phyloP scores from a whole-genome alignment of 129 eudicot species.

The Pittosporum tobira region DNA sequence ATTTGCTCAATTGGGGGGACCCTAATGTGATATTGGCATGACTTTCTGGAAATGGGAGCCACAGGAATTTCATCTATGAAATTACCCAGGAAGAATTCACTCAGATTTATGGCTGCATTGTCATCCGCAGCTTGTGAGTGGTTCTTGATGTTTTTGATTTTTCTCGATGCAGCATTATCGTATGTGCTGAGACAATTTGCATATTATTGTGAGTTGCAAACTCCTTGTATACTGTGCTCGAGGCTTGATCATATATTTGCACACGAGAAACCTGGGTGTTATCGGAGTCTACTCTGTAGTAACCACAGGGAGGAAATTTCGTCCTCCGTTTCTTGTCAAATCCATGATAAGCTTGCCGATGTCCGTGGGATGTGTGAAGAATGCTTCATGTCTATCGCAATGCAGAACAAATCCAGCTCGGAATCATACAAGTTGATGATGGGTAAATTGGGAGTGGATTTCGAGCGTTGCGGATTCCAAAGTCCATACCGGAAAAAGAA shows the following conservation, averaged over 20 bases:
- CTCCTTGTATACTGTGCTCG: slow-evolving; percentile 73
- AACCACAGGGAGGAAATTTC: slow-evolving; percentile 57
- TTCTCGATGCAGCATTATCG: slow-evolving; percentile 51
- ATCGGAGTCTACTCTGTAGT: slow-evolving; percentile 40
- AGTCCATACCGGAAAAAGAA: slow-evolving; percentile 24
- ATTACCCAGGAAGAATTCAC: slow-evolving; percentile 6
- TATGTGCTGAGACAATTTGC: slow-evolving; percentile 65
- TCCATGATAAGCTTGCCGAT: slow-evolving; percentile 58
- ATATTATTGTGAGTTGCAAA: slow-evolving; percentile 40
- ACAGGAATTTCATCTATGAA: slow-evolving; percentile 23
- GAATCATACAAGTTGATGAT: slow-evolving; percentile 38
- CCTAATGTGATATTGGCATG: slow-evolving; percentile 16
- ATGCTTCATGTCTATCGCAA: slow-evolving; percentile 42
- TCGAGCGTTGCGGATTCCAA: slow-evolving; percentile 22
- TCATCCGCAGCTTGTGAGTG: slow-evolving; percentile 67
- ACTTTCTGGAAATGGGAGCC: slow-evolving; percentile 39
- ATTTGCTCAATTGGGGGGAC: slow-evolving; percentile 23
- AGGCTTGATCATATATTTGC: slow-evolving; percentile 50
- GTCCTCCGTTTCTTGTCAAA: slow-evolving; percentile 46
- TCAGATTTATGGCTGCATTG: slow-evolving; percentile 35
- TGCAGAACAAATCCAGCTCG: slow-evolving; percentile 28
- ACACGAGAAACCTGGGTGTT: slow-evolving; percentile 35
- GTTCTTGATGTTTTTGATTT: slow-evolving; percentile 76
- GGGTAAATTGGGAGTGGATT: slow-evolving; percentile 35
- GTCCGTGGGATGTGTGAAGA: slow-evolving; percentile 59